Evolutionary conservation across 2,329 filamentous ascomycete genomes (phyloP).

Genomic region (Pseudogymnoascus sp.): DNA sequence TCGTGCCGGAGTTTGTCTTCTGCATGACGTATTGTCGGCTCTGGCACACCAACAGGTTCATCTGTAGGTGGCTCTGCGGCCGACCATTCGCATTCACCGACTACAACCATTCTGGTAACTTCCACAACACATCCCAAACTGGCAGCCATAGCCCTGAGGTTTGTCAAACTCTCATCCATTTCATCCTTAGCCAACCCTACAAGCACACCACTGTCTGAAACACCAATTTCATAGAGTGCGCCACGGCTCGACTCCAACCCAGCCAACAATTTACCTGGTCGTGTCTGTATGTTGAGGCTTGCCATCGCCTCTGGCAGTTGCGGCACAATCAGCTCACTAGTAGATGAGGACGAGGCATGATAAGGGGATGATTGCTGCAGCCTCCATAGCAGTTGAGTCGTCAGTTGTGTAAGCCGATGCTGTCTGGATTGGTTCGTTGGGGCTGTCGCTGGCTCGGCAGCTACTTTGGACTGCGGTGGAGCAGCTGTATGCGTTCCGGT

Average conservation of each 20-base stretch:
- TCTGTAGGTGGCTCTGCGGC: slow-evolving; percentile 10
- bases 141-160: slow-evolving; percentile 81
- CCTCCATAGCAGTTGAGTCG: slow-evolving; percentile 90
- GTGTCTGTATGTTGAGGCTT: slow-evolving; percentile 33
- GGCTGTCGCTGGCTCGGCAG: slow-evolving; percentile 15
- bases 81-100: slow-evolving; percentile 75
- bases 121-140: slow-evolving; percentile 82
- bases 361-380: slow-evolving; percentile 91
- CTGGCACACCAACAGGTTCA: slow-evolving; percentile 16
- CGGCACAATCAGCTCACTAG: slow-evolving; percentile 66
- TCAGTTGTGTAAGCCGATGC: slow-evolving; percentile 79
- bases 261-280: slow-evolving; percentile 54
- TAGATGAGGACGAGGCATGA: slow-evolving; percentile 73
- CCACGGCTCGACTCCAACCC: slow-evolving; percentile 89
- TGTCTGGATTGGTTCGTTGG: slow-evolving; percentile 60
- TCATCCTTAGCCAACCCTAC: slow-evolving; percentile 85
- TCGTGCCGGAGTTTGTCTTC: slow-evolving; percentile 31
- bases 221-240: slow-evolving; percentile 91
- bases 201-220: slow-evolving; percentile 87
- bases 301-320: slow-evolving; percentile 59
- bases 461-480: slow-evolving; percentile 21
- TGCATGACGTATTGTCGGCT: slow-evolving; percentile 16
- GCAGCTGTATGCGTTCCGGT: slow-evolving; percentile 46
- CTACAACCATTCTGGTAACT: slow-evolving; percentile 70
- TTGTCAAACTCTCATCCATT: slow-evolving; percentile 81